These are phyloP conservation scores for Toxicodendron radicans DNA, from an alignment of 345 rosid genomes.

Conservation along the genomic window DNA sequence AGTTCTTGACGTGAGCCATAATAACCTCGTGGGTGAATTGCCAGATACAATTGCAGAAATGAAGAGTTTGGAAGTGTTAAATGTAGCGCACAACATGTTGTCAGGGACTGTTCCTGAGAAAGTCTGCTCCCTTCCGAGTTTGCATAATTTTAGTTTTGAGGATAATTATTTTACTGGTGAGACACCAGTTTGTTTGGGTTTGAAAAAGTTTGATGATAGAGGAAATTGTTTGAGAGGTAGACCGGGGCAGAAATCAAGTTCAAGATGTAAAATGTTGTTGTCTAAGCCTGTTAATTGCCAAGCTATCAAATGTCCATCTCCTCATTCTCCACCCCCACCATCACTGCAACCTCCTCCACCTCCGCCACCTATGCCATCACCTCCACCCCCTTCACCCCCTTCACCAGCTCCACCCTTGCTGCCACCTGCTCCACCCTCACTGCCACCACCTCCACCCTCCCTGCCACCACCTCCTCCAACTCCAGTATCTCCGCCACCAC, in stretches of 20 bases:
- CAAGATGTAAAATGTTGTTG: slow-evolving; percentile 56
- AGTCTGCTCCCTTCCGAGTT: slow-evolving; percentile 50
- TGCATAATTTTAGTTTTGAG: slow-evolving; percentile 54
- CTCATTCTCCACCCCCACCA: slow-evolving; percentile 14
- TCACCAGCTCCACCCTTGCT: neutral
- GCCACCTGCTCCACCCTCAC: slow-evolving; percentile 11
- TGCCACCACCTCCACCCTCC: slow-evolving; percentile 13
- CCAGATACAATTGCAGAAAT: slow-evolving; percentile 51
- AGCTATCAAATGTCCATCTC: slow-evolving; percentile 42
- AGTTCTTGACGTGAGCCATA: slow-evolving; percentile 65
- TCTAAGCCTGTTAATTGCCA: slow-evolving; percentile 54
- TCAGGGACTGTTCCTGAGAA: slow-evolving; percentile 57
- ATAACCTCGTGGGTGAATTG: slow-evolving; percentile 55
- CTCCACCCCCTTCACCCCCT: slow-evolving; percentile 16
- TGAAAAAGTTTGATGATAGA: slow-evolving; percentile 34
- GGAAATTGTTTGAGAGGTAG: slow-evolving; percentile 58
- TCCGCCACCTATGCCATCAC: slow-evolving; percentile 17
- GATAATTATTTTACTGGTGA: slow-evolving; percentile 62
- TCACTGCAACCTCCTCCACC: slow-evolving; percentile 1
- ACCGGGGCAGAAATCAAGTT: slow-evolving; percentile 51
- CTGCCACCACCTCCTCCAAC: slow-evolving; percentile 15
- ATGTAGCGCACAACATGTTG: slow-evolving; percentile 59
- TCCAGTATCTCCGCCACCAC: slow-evolving; percentile 5
- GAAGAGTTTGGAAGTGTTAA: slow-evolving; percentile 55
- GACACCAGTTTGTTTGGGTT: slow-evolving; percentile 39